phyloP scores from a whole-genome alignment of 495 filamentous ascomycete species.

The Tuber borchii region DNA sequence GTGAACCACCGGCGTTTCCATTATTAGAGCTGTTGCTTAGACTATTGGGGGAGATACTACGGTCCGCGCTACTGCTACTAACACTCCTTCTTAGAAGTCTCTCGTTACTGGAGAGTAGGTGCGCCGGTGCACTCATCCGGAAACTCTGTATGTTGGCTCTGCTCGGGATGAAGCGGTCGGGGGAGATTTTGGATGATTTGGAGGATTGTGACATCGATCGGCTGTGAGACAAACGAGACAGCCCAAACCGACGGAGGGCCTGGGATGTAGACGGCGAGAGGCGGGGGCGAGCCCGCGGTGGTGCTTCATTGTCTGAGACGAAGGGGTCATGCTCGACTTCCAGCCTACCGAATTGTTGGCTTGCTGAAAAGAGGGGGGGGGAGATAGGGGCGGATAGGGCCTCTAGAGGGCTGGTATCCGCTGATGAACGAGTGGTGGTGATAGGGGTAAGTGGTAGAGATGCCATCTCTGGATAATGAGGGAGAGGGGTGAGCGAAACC shows the following conservation, averaged over 20 bases:
- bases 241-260: not conserved
- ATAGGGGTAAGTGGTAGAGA: not conserved
- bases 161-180: slow-evolving; percentile 39
- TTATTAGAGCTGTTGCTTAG: slow-evolving; percentile 7
- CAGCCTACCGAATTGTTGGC: not conserved
- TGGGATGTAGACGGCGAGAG: not conserved
- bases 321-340: not conserved
- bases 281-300: not conserved
- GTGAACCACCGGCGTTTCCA: slow-evolving; percentile 14
- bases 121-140: slow-evolving; percentile 38
- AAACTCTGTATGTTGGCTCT: slow-evolving; percentile 34
- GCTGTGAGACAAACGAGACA: not conserved
- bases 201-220: not conserved
- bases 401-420: not conserved
- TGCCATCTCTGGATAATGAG: not conserved
- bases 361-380: not conserved
- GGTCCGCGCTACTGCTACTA: slow-evolving; percentile 18
- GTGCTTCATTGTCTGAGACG: slow-evolving; percentile 4
- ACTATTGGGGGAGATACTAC: slow-evolving; percentile 24
- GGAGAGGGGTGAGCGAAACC: not conserved
- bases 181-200: slow-evolving; percentile 10
- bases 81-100: slow-evolving; percentile 36
- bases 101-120: slow-evolving; percentile 36
- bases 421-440: not conserved
- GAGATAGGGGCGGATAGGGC: not conserved